phyloP scores from a whole-genome alignment of 2,329 filamentous ascomycete species.

The Zalaria sp. region DNA sequence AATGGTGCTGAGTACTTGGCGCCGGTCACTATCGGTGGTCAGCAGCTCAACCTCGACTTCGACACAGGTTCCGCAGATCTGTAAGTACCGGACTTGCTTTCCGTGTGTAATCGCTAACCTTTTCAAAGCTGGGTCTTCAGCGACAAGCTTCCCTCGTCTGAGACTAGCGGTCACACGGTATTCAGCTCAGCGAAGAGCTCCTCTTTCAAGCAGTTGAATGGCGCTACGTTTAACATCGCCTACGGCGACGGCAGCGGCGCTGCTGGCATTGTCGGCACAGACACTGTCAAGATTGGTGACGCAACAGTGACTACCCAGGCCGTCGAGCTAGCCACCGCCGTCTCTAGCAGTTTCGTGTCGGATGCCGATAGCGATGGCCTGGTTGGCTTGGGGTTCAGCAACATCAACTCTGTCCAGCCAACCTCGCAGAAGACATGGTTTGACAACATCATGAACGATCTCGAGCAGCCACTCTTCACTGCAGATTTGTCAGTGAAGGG shows the following conservation, averaged over 20 bases:
- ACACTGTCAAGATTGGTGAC: constrained; percentile 53
- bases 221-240: constrained; percentile 45
- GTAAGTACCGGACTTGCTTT: constrained; percentile 22
- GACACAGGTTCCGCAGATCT: constrained; percentile 65
- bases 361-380: constrained; percentile 54
- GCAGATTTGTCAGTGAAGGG: constrained; percentile 49
- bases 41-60: constrained; percentile 55
- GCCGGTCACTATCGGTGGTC: constrained; percentile 54
- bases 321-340: constrained; percentile 49
- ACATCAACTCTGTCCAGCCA: constrained; percentile 51
- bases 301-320: constrained; percentile 47
- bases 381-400: constrained; percentile 52
- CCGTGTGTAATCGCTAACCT: background rate
- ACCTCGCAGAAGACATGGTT: constrained; percentile 57
- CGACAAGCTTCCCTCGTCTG: constrained; percentile 35
- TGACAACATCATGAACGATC: constrained; percentile 48
- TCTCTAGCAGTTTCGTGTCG: constrained; percentile 43
- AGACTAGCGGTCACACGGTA: constrained; percentile 38
- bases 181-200: constrained; percentile 40
- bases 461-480: constrained; percentile 56
- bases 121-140: constrained; percentile 52
- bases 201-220: constrained; percentile 34
- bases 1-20: constrained; percentile 58
- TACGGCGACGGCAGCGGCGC: constrained; percentile 57
- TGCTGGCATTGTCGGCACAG: constrained; percentile 50